Percentiles rank a stretch among this genome's conserved stretches.
phyloP scores from a whole-genome alignment of 2,329 filamentous ascomycete genomes.

The Fusarium sp. region DNA sequence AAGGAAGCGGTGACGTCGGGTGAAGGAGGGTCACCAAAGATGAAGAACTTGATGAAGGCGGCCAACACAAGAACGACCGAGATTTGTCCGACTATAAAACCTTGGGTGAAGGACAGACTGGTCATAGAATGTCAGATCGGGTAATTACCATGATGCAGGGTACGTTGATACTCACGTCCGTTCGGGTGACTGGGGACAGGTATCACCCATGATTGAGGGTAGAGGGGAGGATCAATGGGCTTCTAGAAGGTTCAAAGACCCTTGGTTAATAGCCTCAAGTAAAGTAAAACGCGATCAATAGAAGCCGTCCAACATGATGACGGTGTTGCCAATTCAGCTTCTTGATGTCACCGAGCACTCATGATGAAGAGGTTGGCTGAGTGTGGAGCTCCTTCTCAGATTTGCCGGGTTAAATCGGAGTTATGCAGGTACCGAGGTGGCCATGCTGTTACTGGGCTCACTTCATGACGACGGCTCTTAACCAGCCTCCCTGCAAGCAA shows the following conservation, averaged over 20 bases:
- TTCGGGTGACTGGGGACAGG: slow-evolving; percentile 58
- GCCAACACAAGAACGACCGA: slow-evolving; percentile 92
- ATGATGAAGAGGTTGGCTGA: slow-evolving; percentile 25
- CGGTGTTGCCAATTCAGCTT: slow-evolving; percentile 4
- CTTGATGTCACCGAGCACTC: slow-evolving; percentile 32
- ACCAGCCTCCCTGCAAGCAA: slow-evolving; percentile 30
- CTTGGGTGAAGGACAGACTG: slow-evolving; percentile 91
- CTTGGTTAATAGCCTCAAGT: not conserved
- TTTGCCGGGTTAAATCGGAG: not conserved
- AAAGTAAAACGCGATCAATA: not conserved
- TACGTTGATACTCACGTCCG: slow-evolving; percentile 57
- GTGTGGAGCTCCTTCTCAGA: slow-evolving; percentile 8
- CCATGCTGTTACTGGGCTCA: slow-evolving; percentile 36
- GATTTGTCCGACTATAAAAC: slow-evolving; percentile 91
- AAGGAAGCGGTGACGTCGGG: slow-evolving; percentile 83
- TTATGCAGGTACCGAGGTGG: slow-evolving; percentile 42
- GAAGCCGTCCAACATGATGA: slow-evolving; percentile 7
- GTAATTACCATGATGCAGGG: slow-evolving; percentile 15
- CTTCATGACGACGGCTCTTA: slow-evolving; percentile 17
- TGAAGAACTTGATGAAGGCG: slow-evolving; percentile 99
- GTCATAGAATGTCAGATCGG: slow-evolving; percentile 6
- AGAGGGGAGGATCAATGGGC: not conserved
- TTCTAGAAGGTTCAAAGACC: not conserved
- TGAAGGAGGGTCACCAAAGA: slow-evolving; percentile 93
- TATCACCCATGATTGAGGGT: slow-evolving; percentile 53